A percentile compares a stretch with the other conserved stretches of the same genome.
phyloP scores from a whole-genome alignment of 345 rosid species.

The Eucalyptus regnans region DNA sequence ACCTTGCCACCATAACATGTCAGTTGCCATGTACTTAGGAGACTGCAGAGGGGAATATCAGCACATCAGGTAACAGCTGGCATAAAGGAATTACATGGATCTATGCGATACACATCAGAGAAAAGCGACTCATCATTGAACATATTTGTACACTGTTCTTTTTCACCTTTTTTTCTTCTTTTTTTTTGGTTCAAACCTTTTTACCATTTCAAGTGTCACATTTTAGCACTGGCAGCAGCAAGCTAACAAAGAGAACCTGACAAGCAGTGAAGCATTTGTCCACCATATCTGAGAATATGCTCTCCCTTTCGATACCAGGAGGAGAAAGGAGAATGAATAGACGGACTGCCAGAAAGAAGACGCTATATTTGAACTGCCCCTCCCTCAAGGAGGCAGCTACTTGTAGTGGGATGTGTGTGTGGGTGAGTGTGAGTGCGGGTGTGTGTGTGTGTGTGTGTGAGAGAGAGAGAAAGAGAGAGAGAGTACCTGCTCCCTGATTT shows the following conservation, averaged over 20 bases:
- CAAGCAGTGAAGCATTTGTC: background rate
- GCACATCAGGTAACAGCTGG: background rate
- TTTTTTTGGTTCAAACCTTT: background rate
- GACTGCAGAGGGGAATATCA: conserved; percentile 30
- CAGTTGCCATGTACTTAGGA: conserved; percentile 33
- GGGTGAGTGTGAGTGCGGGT: background rate
- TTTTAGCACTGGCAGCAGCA: background rate
- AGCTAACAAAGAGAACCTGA: background rate
- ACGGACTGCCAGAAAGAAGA: background rate
- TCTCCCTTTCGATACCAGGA: background rate
- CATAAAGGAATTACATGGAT: background rate
- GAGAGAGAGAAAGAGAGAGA: background rate
- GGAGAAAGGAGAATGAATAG: background rate
- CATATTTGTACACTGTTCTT: background rate
- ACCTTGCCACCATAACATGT: conserved; percentile 81
- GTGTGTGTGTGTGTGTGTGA: background rate
- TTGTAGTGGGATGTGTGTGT: background rate
- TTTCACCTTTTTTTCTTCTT: background rate
- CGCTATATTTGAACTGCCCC: background rate
- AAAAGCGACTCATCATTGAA: background rate
- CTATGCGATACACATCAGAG: background rate
- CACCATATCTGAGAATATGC: background rate
- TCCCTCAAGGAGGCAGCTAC: background rate
- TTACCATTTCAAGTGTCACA: background rate
- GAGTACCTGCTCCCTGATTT: conserved; percentile 62